These are phyloP conservation scores for Musa schizocarpa DNA, from an alignment of 176 grass and related monocot species.

Conservation along the genomic window DNA sequence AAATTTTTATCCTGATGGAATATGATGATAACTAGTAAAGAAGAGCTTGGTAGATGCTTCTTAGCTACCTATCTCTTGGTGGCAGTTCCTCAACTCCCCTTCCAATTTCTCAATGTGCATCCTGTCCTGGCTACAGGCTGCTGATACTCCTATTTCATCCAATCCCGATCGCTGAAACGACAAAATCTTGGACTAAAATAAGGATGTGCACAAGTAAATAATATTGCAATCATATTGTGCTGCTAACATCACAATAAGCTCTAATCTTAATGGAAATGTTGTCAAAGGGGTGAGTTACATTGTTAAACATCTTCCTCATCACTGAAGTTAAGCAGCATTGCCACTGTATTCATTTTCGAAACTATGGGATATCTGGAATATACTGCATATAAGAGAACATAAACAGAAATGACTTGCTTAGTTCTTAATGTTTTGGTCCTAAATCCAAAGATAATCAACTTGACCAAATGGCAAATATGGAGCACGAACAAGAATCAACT, in stretches of 20 bases:
- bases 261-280: not conserved
- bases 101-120: conserved; percentile 61
- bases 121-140: conserved; percentile 47
- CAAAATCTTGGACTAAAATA: conserved; percentile 21
- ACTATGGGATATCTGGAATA: not conserved
- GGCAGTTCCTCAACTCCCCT: conserved; percentile 68
- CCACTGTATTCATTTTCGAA: not conserved
- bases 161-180: conserved; percentile 45
- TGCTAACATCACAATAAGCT: not conserved
- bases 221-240: not conserved
- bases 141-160: conserved; percentile 34
- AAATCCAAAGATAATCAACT: not conserved
- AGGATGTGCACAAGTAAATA: not conserved
- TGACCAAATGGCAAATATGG: not conserved
- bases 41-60: not conserved
- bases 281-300: not conserved
- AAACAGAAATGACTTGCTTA: not conserved
- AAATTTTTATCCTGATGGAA: not conserved
- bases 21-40: not conserved
- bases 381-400: not conserved
- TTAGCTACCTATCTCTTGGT: conserved; percentile 80
- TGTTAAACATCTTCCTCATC: not conserved
- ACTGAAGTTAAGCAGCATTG: not conserved
- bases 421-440: not conserved
- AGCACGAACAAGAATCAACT: not conserved